These are phyloP conservation scores for Chloris gayana DNA, from an alignment of 176 grass and related monocot genomes.

Conservation along the genomic window DNA sequence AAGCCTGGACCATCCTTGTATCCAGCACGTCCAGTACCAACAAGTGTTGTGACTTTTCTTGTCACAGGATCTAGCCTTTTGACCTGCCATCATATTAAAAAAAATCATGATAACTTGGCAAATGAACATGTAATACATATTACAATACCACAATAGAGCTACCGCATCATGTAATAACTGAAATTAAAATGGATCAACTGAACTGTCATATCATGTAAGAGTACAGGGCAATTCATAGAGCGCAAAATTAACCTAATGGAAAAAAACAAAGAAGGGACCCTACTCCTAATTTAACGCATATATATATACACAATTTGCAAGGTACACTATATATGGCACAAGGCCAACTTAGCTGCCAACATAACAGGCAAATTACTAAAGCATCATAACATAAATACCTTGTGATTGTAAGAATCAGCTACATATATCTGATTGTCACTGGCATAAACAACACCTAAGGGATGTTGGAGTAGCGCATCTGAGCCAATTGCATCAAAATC, in stretches of 20 bases:
- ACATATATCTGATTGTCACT: constrained; percentile 87
- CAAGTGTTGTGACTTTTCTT: constrained; percentile 81
- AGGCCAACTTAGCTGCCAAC: not conserved
- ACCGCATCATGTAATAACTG: constrained; percentile 13
- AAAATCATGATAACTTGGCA: constrained; percentile 18
- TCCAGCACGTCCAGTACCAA: constrained; percentile 88
- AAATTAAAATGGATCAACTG: constrained; percentile 10
- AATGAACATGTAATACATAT: constrained; percentile 14
- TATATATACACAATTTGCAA: not conserved
- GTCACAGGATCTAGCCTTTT: constrained; percentile 83
- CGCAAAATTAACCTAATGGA: not conserved
- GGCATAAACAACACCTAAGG: constrained; percentile 76
- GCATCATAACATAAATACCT: constrained; percentile 65
- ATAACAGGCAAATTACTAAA: not conserved
- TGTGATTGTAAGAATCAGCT: constrained; percentile 98
- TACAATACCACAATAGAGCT: constrained; percentile 23
- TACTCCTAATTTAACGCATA: not conserved
- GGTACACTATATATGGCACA: not conserved
- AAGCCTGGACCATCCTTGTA: constrained; percentile 77
- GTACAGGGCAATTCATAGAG: not conserved
- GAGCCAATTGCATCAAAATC: constrained; percentile 85
- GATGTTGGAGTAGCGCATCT: constrained; percentile 86
- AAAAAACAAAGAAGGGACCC: not conserved
- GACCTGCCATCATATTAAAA: constrained; percentile 59
- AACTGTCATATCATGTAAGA: not conserved